Percentiles rank a stretch among this genome's conserved stretches.
Conservation (phyloP, 306 rosid genomes). For the Senna siamea region DNA sequence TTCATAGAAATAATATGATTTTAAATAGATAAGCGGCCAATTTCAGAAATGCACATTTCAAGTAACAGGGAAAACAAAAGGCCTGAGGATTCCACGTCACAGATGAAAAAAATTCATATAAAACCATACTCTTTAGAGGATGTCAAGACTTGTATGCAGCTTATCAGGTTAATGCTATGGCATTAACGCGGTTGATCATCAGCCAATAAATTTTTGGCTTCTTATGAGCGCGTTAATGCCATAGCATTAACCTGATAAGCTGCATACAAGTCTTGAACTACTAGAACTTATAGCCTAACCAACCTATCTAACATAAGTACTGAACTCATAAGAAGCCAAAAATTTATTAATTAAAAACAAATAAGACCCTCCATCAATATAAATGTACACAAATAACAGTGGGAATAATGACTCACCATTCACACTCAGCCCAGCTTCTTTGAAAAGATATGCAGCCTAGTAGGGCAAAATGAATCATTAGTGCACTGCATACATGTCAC, state of each 20-base stretch:
- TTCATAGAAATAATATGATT: background rate
- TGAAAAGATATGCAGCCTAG: slow-evolving; percentile 86
- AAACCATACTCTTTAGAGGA: background rate
- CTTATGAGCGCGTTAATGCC: no score
- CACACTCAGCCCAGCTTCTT: slow-evolving; percentile 47
- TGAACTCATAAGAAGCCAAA: slow-evolving; percentile 12
- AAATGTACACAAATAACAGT: background rate
- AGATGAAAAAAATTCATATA: background rate
- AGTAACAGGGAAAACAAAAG: background rate
- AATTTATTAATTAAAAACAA: background rate
- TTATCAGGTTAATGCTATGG: background rate
- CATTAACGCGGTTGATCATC: background rate
- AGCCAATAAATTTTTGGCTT: no score
- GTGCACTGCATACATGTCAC: slow-evolving; percentile 15
- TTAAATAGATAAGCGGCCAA: background rate
- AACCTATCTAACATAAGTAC: slow-evolving; percentile 7
- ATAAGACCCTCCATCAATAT: slow-evolving; percentile 8
- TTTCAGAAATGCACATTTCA: background rate
- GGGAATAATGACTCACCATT: slow-evolving; percentile 52
- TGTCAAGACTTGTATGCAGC: background rate
- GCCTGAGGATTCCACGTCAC: background rate
- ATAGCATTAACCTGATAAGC: no score
- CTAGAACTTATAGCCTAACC: background rate
- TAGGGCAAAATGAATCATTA: slow-evolving; percentile 33
- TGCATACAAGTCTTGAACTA: no score